phyloP scores from a whole-genome alignment of 2,329 filamentous ascomycete species.

The Alternaria sp. region DNA sequence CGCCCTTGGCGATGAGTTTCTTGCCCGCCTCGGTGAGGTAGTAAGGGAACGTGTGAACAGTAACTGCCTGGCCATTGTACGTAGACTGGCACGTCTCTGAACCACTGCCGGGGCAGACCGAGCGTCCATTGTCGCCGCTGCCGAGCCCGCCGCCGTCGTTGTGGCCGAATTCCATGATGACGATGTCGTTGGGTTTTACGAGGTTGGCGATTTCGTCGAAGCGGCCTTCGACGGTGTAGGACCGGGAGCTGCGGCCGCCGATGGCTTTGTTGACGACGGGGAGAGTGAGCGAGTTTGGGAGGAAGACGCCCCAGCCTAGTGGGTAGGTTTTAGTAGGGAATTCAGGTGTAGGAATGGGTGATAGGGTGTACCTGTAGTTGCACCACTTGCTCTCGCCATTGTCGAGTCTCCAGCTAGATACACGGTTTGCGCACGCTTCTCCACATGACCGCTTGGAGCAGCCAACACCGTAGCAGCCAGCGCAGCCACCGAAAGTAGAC shows the following conservation, averaged over 20 bases:
- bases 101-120: slow-evolving; percentile 64
- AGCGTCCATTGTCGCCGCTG: slow-evolving; percentile 65
- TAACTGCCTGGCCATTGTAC: slow-evolving; percentile 61
- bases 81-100: slow-evolving; percentile 60
- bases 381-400: slow-evolving; percentile 60
- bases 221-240: slow-evolving; percentile 69
- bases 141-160: slow-evolving; percentile 69
- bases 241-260: slow-evolving; percentile 70
- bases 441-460: slow-evolving; percentile 29
- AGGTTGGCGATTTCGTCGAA: slow-evolving; percentile 64
- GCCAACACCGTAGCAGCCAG: slow-evolving; percentile 26
- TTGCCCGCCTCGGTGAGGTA: slow-evolving; percentile 66
- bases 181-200: slow-evolving; percentile 66
- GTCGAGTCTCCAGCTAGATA: slow-evolving; percentile 68
- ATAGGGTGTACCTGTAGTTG: slow-evolving; percentile 46
- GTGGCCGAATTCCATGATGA: slow-evolving; percentile 75
- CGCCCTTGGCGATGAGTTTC: slow-evolving; percentile 61
- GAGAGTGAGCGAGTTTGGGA: slow-evolving; percentile 59
- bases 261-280: slow-evolving; percentile 69
- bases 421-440: slow-evolving; percentile 52
- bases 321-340: background rate
- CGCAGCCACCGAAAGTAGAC: slow-evolving; percentile 26
- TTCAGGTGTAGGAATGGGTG: background rate
- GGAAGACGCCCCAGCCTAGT: slow-evolving; percentile 68
- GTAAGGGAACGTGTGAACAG: slow-evolving; percentile 65